Evolutionary conservation across 306 rosid species (phyloP), one percentile per base, ranked within the genome.

Genomic region (Quercus ilex): DNA sequence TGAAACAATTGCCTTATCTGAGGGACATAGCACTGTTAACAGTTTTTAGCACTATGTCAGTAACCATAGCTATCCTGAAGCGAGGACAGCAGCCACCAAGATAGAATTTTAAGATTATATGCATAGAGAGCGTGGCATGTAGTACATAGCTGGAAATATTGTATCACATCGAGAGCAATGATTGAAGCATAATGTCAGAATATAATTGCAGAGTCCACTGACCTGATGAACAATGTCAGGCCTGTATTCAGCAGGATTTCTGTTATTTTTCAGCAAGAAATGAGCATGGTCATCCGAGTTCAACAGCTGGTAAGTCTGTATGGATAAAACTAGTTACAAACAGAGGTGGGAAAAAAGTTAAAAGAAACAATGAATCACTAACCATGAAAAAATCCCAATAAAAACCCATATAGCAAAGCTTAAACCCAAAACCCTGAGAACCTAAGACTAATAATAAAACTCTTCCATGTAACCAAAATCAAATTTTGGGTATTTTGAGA

Each of bases 211-310:
- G 23, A 68, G 23, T 69, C 21, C 3, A 74, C 85, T 76, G 31
- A 88, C 98, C 91, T 94, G 97, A 85, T 94, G 98, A 79, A 88
- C 71, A 12, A 94, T 94, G 71, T 94, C 98, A 0, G 97, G 97
- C 71, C 97, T 86, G 82, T 89, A 92, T 83, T 89, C 89, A 70
- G 82, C 93, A 28, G 97, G 98, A 79, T 89, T 85, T 82, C 81
- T 92, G 38, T 87, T 84, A 35, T 92, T 77, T 71, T 78, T 89
- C 80, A 83, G 82, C 80, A 92, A 82, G 84, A 88, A 94, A 82
- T 85, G 70, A 52, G 88, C 58, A 74, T 94, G 98, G 8, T 92
- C 96, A 30, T 94, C 97, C 2, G 97, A 94, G 81, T 88, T 92
- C 87, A 94, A 57, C 7, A 94, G 89, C 87, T 92, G 92, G 80